Conservation (phyloP, 2,329 filamentous ascomycete genomes). For the Pseudogymnoascus verrucosus region DNA sequence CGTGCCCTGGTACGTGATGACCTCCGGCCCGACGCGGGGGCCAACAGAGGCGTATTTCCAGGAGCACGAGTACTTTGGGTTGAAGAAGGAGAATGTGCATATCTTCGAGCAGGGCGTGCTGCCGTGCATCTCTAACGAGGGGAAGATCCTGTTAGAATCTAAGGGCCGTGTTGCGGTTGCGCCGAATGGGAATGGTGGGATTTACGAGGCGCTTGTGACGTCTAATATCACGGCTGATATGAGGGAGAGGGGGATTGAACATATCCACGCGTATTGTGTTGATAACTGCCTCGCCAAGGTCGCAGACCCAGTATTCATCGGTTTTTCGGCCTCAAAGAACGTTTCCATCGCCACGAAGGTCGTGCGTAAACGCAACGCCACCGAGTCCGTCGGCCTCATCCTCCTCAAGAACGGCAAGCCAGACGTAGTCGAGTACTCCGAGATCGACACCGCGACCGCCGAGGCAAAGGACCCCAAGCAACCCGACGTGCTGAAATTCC, state of each 20-base stretch:
- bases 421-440: conserved; percentile 96
- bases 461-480: conserved; percentile 81
- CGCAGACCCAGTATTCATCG: conserved; percentile 92
- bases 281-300: conserved; percentile 99
- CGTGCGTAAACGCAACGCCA: conserved; percentile 95
- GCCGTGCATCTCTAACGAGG: conserved; percentile 94
- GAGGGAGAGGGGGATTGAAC: conserved; percentile 79
- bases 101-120: conserved; percentile 97
- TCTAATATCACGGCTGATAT: conserved; percentile 80
- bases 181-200: conserved; percentile 92
- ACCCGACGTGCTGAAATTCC: conserved; percentile 79
- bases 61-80: conserved; percentile 83
- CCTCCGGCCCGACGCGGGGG: conserved; percentile 82
- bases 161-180: conserved; percentile 87
- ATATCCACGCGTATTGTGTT: conserved; percentile 96
- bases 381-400: conserved; percentile 91
- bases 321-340: conserved; percentile 78
- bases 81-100: conserved; percentile 74
- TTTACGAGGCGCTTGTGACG: conserved; percentile 84
- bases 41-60: conserved; percentile 93
- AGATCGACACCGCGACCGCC: conserved; percentile 84
- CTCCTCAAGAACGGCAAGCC: conserved; percentile 91
- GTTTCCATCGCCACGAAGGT: conserved; percentile 98
- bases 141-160: conserved; percentile 89
- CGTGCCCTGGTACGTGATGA: conserved; percentile 99